Evolutionary conservation across 192 early-diverging fungal genomes (phyloP).

Genomic region (Ambispora gerdemannii): DNA sequence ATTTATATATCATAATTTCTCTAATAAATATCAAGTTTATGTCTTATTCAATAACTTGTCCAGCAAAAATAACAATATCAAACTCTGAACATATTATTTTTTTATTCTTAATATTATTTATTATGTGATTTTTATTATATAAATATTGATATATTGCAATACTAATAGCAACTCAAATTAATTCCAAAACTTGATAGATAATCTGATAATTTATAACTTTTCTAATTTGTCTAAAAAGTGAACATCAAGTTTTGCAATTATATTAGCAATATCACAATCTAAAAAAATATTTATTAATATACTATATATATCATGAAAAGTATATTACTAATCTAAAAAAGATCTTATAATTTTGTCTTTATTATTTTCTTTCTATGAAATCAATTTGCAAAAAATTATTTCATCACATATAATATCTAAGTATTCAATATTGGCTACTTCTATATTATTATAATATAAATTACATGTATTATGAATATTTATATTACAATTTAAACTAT

Average conservation of each 20-base stretch:
- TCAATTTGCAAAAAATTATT: background rate
- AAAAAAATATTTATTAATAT: background rate
- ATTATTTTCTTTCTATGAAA: background rate
- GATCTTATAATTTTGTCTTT: background rate
- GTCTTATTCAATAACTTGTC: background rate
- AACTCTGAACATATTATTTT: slow-evolving; percentile 6
- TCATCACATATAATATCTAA: slow-evolving; percentile 2
- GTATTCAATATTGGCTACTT: background rate
- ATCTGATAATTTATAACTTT: slow-evolving; percentile 10
- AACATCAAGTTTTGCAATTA: background rate
- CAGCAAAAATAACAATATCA: background rate
- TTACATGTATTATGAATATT: background rate
- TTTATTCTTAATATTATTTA: background rate
- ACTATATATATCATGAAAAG: background rate
- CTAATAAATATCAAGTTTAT: too few species aligned
- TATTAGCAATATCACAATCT: background rate
- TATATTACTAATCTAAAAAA: background rate
- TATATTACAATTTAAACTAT: background rate
- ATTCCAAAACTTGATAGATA: slow-evolving; percentile 5
- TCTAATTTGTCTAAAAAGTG: slow-evolving; percentile 22
- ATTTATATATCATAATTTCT: too few species aligned
- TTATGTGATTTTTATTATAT: background rate
- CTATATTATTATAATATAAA: slow-evolving; percentile 3
- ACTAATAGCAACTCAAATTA: background rate
- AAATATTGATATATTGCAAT: slow-evolving; percentile 2